Conservation (phyloP, 352 stramenopile species). For the Phytopythium helicoides region DNA sequence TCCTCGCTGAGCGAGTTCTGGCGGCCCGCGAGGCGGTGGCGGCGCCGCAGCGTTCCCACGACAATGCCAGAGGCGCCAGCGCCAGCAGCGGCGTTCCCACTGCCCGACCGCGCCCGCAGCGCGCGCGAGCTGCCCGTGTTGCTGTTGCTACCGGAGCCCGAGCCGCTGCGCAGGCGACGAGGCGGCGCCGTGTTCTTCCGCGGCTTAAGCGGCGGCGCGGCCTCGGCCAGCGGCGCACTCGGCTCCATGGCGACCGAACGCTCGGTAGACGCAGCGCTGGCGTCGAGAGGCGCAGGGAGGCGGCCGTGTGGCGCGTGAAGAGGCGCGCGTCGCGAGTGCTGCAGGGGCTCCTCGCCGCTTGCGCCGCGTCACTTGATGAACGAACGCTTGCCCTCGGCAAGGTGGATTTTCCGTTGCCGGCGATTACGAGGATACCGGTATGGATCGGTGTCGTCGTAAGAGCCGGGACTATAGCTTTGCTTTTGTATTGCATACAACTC, state of each 20-base stretch:
- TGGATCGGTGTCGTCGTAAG: no score
- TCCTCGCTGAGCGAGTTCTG: constrained; percentile 29
- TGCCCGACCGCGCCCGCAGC: constrained; percentile 18
- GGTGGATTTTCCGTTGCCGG: no score
- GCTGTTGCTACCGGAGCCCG: constrained; percentile 46
- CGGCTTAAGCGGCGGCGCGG: constrained; percentile 41
- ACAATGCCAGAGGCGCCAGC: constrained; percentile 19
- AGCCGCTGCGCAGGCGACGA: constrained; percentile 48
- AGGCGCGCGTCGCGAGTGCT: no score
- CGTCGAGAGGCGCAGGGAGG: no score
- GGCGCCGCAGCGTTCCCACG: constrained; percentile 32
- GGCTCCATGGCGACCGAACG: constrained; percentile 2
- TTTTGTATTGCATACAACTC: no score
- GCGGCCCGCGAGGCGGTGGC: constrained; percentile 20
- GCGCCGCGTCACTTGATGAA: no score
- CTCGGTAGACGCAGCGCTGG: no score
- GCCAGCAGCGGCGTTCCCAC: constrained; percentile 16
- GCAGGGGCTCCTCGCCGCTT: no score
- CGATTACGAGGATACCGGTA: no score
- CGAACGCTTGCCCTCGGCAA: no score
- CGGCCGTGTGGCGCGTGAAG: no score
- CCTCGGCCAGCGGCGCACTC: constrained; percentile 25
- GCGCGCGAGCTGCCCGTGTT: constrained; percentile 13
- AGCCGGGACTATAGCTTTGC: no score
- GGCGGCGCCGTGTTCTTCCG: constrained; percentile 27